Evolutionary conservation across 208 protist genomes (phyloP).

Genomic region (Trypanosoma scelopori): DNA sequence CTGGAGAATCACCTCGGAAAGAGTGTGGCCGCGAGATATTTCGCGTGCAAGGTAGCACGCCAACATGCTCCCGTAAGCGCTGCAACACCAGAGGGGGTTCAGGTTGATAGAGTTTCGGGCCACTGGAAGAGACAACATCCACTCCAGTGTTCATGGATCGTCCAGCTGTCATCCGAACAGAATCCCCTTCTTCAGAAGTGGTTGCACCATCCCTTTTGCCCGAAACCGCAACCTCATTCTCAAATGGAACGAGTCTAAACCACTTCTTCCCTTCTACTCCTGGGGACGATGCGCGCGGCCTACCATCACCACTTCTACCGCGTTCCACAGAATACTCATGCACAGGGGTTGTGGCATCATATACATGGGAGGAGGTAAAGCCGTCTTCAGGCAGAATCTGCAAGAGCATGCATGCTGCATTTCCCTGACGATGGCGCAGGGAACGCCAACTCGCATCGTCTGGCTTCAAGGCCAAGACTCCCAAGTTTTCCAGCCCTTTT

Average conservation of each 20-base stretch:
- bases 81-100: neutral
- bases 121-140: neutral
- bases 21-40: neutral
- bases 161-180: too few species aligned
- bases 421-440: conserved; percentile 3
- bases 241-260: neutral
- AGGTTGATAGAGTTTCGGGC: neutral
- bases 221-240: too few species aligned
- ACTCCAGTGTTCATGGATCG: too few species aligned
- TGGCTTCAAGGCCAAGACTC: neutral
- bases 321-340: neutral
- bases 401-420: neutral
- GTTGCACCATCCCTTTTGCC: too few species aligned
- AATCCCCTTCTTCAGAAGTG: too few species aligned
- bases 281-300: neutral
- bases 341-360: neutral
- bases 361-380: neutral
- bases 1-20: neutral
- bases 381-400: neutral
- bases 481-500: neutral
- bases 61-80: neutral
- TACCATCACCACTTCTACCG: neutral
- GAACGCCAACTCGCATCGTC: conserved; percentile 5
- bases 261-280: neutral
- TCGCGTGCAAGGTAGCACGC: neutral